These are phyloP conservation scores for Heliocybe sulcata DNA, from an alignment of 1,284 basidiomycete genomes.

Conservation along the genomic window DNA sequence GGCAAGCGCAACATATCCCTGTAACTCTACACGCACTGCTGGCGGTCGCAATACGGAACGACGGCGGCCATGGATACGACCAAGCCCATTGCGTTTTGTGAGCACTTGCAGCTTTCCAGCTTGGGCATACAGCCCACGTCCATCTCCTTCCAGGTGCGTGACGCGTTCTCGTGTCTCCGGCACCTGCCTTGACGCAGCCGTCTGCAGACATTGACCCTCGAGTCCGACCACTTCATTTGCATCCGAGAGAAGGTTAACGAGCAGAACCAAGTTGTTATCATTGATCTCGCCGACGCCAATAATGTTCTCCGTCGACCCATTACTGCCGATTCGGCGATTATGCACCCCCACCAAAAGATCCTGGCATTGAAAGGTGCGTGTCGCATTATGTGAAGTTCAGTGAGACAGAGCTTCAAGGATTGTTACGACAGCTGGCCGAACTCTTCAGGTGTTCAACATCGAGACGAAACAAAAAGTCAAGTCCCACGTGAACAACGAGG, in stretches of 20 bases:
- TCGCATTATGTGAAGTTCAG: not conserved
- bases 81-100: conserved; percentile 79
- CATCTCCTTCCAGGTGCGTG: conserved; percentile 90
- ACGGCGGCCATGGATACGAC: conserved; percentile 32
- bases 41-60: not conserved
- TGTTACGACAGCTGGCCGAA: conserved; percentile 67
- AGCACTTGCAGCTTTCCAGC: conserved; percentile 91
- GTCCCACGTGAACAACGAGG: conserved; percentile 91
- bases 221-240: conserved; percentile 97
- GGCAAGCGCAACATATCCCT: not conserved
- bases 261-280: conserved; percentile 94
- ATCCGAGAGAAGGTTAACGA: conserved; percentile 86
- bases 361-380: conserved; percentile 85
- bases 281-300: conserved; percentile 93
- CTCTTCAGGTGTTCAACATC: conserved; percentile 98
- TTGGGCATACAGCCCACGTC: conserved; percentile 94
- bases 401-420: not conserved
- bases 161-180: conserved; percentile 20
- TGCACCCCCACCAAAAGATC: conserved; percentile 97
- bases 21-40: not conserved
- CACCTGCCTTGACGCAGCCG: conserved; percentile 15
- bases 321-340: conserved; percentile 95
- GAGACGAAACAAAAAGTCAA: conserved; percentile 97
- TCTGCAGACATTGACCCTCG: conserved; percentile 78
- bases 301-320: conserved; percentile 96